These are phyloP conservation scores for Penicillium sp. DNA, from an alignment of 2,329 filamentous ascomycete genomes.

Conservation along the genomic window DNA sequence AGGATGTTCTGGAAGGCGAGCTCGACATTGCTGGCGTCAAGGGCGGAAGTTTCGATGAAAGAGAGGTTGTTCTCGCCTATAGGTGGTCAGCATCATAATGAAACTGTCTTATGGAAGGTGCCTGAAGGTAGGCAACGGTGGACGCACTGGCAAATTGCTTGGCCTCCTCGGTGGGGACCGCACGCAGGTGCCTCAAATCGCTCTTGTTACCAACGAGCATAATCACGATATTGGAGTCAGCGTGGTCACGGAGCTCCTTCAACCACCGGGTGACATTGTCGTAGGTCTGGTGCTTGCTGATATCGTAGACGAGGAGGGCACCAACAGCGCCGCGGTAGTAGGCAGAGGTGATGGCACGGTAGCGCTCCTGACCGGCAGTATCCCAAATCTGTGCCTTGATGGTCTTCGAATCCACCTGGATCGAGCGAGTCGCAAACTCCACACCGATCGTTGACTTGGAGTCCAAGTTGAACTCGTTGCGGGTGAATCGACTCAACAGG, in stretches of 20 bases:
- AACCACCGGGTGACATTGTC: constrained; percentile 99
- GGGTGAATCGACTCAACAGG: constrained; percentile 97
- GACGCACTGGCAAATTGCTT: constrained; percentile 91
- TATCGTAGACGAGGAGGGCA: constrained; percentile 97
- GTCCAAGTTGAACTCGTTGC: constrained; percentile 99
- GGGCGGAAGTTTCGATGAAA: constrained; percentile 98
- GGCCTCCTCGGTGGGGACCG: constrained; percentile 95
- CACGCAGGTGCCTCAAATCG: constrained; percentile 97
- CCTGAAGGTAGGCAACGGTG: not conserved
- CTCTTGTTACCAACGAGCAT: constrained; percentile 99
- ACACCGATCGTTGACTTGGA: constrained; percentile 99
- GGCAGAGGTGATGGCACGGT: constrained; percentile 97
- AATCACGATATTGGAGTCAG: constrained; percentile 98
- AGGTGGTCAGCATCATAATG: constrained; percentile 24
- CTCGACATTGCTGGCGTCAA: constrained; percentile 98
- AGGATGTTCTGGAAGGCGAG: constrained; percentile 99
- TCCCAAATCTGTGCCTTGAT: constrained; percentile 99
- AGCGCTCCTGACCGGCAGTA: constrained; percentile 97
- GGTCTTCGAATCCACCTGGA: constrained; percentile 98
- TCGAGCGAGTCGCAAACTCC: constrained; percentile 97
- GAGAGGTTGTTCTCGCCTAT: constrained; percentile 95
- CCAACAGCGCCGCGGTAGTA: constrained; percentile 98
- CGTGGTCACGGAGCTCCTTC: constrained; percentile 97
- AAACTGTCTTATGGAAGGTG: not conserved
- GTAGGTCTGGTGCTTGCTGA: constrained; percentile 99